Evolutionary conservation across 1,284 basidiomycete genomes (phyloP).

Genomic region (Marasmius oreades): DNA sequence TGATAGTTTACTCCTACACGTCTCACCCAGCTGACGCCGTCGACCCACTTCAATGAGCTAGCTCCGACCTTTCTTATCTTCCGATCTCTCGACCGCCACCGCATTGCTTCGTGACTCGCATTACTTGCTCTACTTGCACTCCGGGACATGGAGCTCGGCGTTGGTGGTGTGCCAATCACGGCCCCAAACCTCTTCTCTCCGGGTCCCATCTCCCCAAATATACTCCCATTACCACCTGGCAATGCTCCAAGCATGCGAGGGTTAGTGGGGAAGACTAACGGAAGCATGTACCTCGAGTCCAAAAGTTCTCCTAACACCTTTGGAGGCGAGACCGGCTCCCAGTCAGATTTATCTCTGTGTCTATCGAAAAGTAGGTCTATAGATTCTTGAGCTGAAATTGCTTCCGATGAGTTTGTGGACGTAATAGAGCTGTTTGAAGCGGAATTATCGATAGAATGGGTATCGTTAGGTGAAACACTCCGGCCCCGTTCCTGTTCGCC

Average conservation of each 20-base stretch:
- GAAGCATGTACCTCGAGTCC: constrained; percentile 91
- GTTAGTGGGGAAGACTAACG: constrained; percentile 79
- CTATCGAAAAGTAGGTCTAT: constrained; percentile 82
- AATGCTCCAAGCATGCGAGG: constrained; percentile 74
- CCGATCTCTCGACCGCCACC: constrained; percentile 53
- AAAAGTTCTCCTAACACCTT: constrained; percentile 84
- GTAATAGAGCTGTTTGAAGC: constrained; percentile 7
- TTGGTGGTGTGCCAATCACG: constrained; percentile 19
- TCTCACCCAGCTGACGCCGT: constrained; percentile 53
- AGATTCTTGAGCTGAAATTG: constrained; percentile 42
- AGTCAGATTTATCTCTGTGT: constrained; percentile 56
- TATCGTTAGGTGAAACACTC: constrained; percentile 34
- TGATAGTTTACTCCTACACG: constrained; percentile 40
- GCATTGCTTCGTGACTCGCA: constrained; percentile 39
- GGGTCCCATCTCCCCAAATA: constrained; percentile 31
- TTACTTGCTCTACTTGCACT: constrained; percentile 36
- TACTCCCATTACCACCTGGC: constrained; percentile 41
- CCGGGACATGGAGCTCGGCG: constrained; percentile 27
- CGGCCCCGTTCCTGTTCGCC: not conserved
- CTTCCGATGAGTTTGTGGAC: constrained; percentile 32
- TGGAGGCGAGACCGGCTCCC: constrained; percentile 74
- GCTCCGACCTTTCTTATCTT: constrained; percentile 59
- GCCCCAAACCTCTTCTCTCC: constrained; percentile 10
- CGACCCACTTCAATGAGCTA: constrained; percentile 62
- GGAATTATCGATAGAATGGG: constrained; percentile 19